Evolutionary conservation across 495 filamentous ascomycete species (phyloP), one percentile per base, ranked within the genome.

Genomic region (Tuber indicum): DNA sequence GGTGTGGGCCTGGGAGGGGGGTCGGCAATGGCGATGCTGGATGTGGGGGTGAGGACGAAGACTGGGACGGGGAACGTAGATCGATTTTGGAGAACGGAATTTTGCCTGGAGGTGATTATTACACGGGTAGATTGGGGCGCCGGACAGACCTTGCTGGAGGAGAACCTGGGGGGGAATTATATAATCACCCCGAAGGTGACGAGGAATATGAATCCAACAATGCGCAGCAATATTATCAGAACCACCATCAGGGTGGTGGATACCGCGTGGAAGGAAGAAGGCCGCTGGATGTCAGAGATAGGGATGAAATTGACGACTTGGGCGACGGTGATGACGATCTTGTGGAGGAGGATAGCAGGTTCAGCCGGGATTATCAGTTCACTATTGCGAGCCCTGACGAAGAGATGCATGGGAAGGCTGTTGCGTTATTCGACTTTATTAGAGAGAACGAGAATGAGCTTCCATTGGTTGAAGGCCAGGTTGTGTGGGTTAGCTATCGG

Each of bases 381-480:
- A 95, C 93, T 8, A 97, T 98, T 77, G 94, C 93, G 36, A 96
- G 93, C 41, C 94, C 95, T 12, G 95, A 97, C 81, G 95, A 98
- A 85, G 94, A 97, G 84, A 97, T 97, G 93, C 93, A 97, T 83
- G 95, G 95, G 66, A 97, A 97, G 82, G 95, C 95, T 49, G 93
- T 99, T 39, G 96, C 96, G 8, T 87, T 99, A 19, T 99, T 96
- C 82, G 93, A 97, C 84, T 99, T 99, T 84, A 90, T 90, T 73
- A 89, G 94, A 42, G 96, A 98, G 84, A 97, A 98, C 82, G 94
- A 97, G 82, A 99, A 97, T 80, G 96, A 99, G 85, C 88, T 99
- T 21, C 94, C 93, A 23, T 86, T 99, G 32, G 90, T 91, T 0
- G 96, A 99, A 84, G 96, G 96, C 46, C 96, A 99, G 82, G 92